Percentiles rank a stretch among this genome's conserved stretches.
Conservation (phyloP, 2,329 filamentous ascomycete species). For the Coniochaeta hoffmannii region DNA sequence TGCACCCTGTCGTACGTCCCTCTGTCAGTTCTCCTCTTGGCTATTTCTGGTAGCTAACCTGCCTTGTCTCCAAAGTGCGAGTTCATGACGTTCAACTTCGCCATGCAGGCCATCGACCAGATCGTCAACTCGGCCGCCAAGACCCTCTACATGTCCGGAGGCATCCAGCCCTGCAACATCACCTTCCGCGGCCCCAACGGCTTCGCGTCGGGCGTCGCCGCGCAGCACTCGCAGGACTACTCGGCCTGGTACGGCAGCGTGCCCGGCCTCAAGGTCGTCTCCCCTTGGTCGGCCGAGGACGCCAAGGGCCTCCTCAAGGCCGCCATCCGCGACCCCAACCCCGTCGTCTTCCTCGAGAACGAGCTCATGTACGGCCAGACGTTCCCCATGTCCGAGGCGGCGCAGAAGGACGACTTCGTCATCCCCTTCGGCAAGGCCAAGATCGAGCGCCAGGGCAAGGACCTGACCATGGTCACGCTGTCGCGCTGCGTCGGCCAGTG, state of each 20-base stretch:
- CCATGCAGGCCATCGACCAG: conserved; percentile 99
- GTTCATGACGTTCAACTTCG: conserved; percentile 99
- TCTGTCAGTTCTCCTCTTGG: not conserved
- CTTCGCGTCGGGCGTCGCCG: conserved; percentile 89
- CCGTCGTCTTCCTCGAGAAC: conserved; percentile 85
- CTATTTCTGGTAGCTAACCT: not conserved
- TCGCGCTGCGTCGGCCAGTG: conserved; percentile 94
- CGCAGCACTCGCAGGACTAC: conserved; percentile 99
- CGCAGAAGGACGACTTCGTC: conserved; percentile 94
- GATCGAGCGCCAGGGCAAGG: conserved; percentile 93
- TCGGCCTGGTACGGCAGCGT: conserved; percentile 98
- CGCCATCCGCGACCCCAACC: conserved; percentile 96
- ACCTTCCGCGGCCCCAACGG: conserved; percentile 99
- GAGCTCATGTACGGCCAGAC: conserved; percentile 86
- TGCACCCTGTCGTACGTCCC: conserved; percentile 79
- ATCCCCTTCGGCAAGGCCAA: conserved; percentile 98
- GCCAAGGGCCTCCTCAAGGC: conserved; percentile 98
- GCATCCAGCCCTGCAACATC: conserved; percentile 99
- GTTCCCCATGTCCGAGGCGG: conserved; percentile 96
- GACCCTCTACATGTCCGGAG: conserved; percentile 99
- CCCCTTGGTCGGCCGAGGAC: conserved; percentile 94
- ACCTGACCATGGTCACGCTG: conserved; percentile 89
- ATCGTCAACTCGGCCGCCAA: conserved; percentile 99
- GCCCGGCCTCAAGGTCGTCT: conserved; percentile 92
- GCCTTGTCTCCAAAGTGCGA: conserved; percentile 58